phyloP scores from a whole-genome alignment of 192 early-diverging fungal species.

The Coemansia sp. region DNA sequence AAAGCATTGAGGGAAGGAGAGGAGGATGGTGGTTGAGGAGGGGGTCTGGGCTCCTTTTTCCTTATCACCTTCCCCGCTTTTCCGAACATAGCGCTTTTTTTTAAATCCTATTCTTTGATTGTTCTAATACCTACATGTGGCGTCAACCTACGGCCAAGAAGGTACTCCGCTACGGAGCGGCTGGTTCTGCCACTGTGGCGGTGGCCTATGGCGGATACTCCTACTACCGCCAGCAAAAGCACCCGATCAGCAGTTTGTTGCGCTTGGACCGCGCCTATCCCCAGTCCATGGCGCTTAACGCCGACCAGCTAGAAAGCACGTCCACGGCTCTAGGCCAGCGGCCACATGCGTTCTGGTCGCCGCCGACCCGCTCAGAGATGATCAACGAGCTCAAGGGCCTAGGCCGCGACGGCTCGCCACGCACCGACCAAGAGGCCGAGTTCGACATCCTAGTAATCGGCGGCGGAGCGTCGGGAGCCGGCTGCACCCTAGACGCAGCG shows the following conservation, averaged over 20 bases:
- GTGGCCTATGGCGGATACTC: slow-evolving; percentile 26
- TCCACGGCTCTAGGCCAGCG: slow-evolving; percentile 28
- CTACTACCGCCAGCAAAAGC: slow-evolving; percentile 20
- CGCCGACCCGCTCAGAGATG: slow-evolving; percentile 73
- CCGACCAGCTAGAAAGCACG: slow-evolving; percentile 40
- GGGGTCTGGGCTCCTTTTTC: background rate
- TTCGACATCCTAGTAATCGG: slow-evolving; percentile 92
- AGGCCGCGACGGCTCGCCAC: slow-evolving; percentile 33
- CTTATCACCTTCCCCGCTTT: background rate
- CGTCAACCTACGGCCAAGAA: slow-evolving; percentile 36
- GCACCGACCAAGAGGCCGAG: slow-evolving; percentile 40
- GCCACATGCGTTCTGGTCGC: slow-evolving; percentile 71
- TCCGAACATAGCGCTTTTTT: background rate
- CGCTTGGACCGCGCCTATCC: slow-evolving; percentile 6
- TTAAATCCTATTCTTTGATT: background rate
- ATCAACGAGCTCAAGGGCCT: slow-evolving; percentile 61
- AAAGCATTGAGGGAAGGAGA: too few species aligned
- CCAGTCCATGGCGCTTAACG: slow-evolving; percentile 15
- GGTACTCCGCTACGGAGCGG: slow-evolving; percentile 26
- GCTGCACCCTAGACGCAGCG: slow-evolving; percentile 88
- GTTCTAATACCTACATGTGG: slow-evolving; percentile 25
- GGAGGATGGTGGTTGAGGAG: background rate
- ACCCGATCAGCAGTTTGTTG: background rate
- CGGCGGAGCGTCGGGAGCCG: slow-evolving; percentile 93
- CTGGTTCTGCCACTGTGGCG: slow-evolving; percentile 17